phyloP scores from a whole-genome alignment of 345 rosid species.

The Gossypium turneri region DNA sequence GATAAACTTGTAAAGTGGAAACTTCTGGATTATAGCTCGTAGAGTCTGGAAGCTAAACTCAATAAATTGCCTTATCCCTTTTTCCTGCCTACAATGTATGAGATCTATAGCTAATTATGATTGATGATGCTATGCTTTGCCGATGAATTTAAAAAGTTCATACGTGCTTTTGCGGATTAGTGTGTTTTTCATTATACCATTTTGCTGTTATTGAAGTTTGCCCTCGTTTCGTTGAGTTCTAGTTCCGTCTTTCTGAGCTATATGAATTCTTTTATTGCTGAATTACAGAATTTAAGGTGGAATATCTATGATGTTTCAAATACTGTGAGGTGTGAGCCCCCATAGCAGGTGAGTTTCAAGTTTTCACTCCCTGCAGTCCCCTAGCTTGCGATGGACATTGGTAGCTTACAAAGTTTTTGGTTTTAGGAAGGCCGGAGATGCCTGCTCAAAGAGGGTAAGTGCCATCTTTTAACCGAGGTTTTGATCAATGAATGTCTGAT shows the following conservation, averaged over 20 bases:
- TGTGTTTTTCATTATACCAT: not conserved
- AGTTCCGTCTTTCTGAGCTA: slow-evolving; percentile 21
- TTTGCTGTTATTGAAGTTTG: slow-evolving; percentile 1
- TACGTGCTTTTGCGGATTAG: slow-evolving; percentile 7
- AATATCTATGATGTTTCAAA: slow-evolving; percentile 26
- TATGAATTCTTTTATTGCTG: slow-evolving; percentile 31
- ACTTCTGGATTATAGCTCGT: slow-evolving; percentile 20
- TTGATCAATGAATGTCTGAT: not conserved
- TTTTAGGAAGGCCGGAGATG: slow-evolving; percentile 5
- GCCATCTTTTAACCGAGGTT: not conserved
- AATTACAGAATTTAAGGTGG: slow-evolving; percentile 42
- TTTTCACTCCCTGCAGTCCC: slow-evolving; percentile 17
- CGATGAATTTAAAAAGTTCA: not conserved
- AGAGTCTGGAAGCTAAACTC: not conserved
- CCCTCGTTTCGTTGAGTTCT: not conserved
- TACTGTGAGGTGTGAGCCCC: slow-evolving; percentile 22
- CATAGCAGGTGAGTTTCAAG: slow-evolving; percentile 25
- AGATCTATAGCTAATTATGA: not conserved
- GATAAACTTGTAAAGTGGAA: slow-evolving; percentile 21
- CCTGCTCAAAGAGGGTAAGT: not conserved
- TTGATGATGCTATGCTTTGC: not conserved
- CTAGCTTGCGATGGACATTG: slow-evolving; percentile 4
- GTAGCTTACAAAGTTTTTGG: slow-evolving; percentile 10
- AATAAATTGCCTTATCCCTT: not conserved
- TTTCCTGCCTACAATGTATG: not conserved